Evolutionary conservation across 1,284 basidiomycete species (phyloP), one percentile per base, ranked within the genome.

Genomic region (Golubevia sp.): DNA sequence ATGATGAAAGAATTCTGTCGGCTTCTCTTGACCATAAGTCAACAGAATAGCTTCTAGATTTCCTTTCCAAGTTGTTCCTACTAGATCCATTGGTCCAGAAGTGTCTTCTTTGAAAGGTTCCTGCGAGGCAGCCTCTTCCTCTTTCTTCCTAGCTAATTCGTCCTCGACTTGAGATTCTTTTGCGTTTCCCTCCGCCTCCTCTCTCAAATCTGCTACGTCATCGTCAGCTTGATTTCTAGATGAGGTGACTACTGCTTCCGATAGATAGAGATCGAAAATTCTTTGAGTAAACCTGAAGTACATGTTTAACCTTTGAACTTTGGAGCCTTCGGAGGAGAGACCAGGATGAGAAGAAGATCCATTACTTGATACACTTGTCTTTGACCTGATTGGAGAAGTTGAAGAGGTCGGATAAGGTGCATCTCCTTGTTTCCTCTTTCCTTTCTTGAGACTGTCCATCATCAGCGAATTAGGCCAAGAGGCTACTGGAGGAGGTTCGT

Each of bases 1-100:
- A 61, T 79, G 77, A 61, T 74, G 73, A 63, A 82, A 78, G 62
- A 83, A 82, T n/a, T 68, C 61, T 26, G 72, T 73, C 8, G 79
- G 76, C 48, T 65, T 67, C 23, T 69, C 59, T 56, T 69, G 64
- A 44, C 73, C 71, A 61, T 68, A 82, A 49, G 73, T 59, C 15
- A 77, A 61, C 15, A 81, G 55, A 26, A 74, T 71, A 20, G 71
- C 67, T 53, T 80, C 76, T 57, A 80, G 63, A 38, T 75, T 70
- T 23, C 71, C 71, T 53, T 67, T 72, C 70, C 71, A 74, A 51
- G 73, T 70, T 49, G 70, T 49, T 11, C 48, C 23, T 18, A 62
- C 38, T 24, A 56, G 6, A 53, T 66, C 58, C 21, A 48, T 52
- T 24, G 24, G 27, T 27, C 50, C 48, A 18, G 51, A 15, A 38